Evolutionary conservation across 768 basidiomycete genomes (phyloP), one percentile per base, ranked within the genome.

Genomic region (Auricularia cornea): DNA sequence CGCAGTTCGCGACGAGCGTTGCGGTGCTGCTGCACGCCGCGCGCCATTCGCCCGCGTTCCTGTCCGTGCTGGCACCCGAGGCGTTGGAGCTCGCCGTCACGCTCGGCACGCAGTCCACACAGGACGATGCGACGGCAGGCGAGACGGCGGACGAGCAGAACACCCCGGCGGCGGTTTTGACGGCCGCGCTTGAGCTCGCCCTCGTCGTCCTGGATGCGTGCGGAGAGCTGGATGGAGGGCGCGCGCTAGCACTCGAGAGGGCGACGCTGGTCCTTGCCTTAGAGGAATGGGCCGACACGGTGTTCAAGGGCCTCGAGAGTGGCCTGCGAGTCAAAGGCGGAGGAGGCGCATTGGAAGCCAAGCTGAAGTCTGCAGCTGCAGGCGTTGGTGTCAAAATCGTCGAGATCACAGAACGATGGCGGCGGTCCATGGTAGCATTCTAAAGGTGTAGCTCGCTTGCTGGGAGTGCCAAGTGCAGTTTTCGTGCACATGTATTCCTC

Each of bases 371-470:
- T 61, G 86, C 85, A 1, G 85, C 88, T 2, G 92, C 92, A 1
- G 92, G 91, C 0, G 88, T 94, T 1, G 72, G 95, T 52, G 74
- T 97, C 62, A 92, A 90, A 71, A 82, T 92, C 4, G 89, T 93
- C 60, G 85, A 87, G 66, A 74, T 92, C 20, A 80, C 81, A 3
- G 83, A 83, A 48, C 84, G 76, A 70, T 91, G 89, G 88, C 78
- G 83, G 41, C 80, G 84, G 44, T 20, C 20, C 12, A 48, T 48
- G 44, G 6, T 48, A n/a, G n/a, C n/a, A n/a, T n/a, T n/a, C n/a
- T n/a, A n/a, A n/a, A n/a, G n/a, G n/a, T n/a, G n/a, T n/a, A n/a
- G n/a, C n/a, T n/a, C n/a, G n/a, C n/a, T n/a, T n/a, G n/a, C n/a
- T n/a, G n/a, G n/a, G n/a, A n/a, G n/a, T n/a, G n/a, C n/a, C n/a